phyloP scores from a whole-genome alignment of 1,139 yeast species.

The Nakaseomyces kungkrabaensis region DNA sequence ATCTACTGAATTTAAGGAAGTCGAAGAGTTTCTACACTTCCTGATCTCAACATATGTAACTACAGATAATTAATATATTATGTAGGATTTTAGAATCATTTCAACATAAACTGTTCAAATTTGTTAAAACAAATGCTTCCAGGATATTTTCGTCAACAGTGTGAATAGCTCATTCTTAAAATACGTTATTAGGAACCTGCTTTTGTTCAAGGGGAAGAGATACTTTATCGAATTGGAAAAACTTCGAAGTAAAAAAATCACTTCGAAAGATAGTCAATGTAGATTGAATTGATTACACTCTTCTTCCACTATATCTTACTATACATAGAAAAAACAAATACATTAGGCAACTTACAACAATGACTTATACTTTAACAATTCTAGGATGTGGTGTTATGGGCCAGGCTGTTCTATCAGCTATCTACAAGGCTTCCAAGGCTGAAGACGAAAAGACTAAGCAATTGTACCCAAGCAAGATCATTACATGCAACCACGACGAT shows the following conservation, averaged over 20 bases:
- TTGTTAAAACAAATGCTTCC: neutral
- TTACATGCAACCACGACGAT: constrained; percentile 63
- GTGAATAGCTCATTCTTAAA: constrained; percentile 1
- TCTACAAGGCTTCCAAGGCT: constrained; percentile 38
- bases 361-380: constrained; percentile 51
- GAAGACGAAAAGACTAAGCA: constrained; percentile 30
- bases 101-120: too few relatives aligned
- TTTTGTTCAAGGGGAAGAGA: neutral
- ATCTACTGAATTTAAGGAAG: constrained; percentile 27
- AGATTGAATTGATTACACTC: too few relatives aligned
- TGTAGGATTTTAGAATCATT: constrained; percentile 41
- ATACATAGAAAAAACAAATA: too few relatives aligned
- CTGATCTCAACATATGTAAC: constrained; percentile 22
- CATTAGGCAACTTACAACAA: neutral
- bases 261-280: too few relatives aligned
- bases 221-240: neutral
- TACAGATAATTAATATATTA: constrained; percentile 69
- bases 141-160: neutral
- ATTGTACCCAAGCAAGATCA: constrained; percentile 49
- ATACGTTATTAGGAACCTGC: neutral
- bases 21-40: constrained; percentile 29
- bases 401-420: constrained; percentile 84
- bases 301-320: too few relatives aligned
- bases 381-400: constrained; percentile 97
- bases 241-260: neutral